A percentile compares a stretch with the other conserved stretches of the same genome.
These are phyloP conservation scores for Microdochium trichocladiopsis DNA, from an alignment of 2,329 filamentous ascomycete genomes.

Conservation along the genomic window DNA sequence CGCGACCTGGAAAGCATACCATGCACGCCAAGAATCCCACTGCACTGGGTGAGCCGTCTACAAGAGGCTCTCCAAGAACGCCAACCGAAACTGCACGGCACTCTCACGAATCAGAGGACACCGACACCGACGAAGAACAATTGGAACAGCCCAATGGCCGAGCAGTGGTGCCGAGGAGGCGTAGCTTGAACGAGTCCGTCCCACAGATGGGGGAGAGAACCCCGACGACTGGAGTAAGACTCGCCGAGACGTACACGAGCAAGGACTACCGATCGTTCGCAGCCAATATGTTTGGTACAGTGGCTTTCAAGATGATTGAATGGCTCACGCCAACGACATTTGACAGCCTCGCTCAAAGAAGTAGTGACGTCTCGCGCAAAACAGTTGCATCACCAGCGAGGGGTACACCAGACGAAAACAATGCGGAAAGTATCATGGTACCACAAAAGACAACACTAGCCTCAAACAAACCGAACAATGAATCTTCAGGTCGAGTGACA, in stretches of 20 bases:
- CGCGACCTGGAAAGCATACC: neutral
- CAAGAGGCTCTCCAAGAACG: neutral
- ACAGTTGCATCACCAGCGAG: neutral
- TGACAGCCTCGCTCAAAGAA: slow-evolving; percentile 6
- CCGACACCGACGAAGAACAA: neutral
- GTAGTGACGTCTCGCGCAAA: neutral
- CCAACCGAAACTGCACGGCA: neutral
- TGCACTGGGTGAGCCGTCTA: neutral
- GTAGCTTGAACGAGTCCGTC: neutral
- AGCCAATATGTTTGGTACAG: slow-evolving; percentile 57
- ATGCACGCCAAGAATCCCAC: neutral
- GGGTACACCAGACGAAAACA: neutral
- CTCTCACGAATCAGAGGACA: neutral
- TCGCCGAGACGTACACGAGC: slow-evolving; percentile 38
- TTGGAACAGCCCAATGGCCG: neutral
- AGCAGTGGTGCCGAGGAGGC: neutral
- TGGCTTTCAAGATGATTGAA: slow-evolving; percentile 63
- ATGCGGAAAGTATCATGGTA: neutral
- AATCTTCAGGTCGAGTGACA: neutral
- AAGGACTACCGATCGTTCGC: slow-evolving; percentile 55
- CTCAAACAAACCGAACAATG: neutral
- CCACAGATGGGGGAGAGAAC: neutral
- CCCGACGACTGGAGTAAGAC: slow-evolving; percentile 16
- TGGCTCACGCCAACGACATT: slow-evolving; percentile 59
- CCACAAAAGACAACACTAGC: neutral